Conservation (phyloP, 345 rosid genomes). For the Hirschfeldia incana region DNA sequence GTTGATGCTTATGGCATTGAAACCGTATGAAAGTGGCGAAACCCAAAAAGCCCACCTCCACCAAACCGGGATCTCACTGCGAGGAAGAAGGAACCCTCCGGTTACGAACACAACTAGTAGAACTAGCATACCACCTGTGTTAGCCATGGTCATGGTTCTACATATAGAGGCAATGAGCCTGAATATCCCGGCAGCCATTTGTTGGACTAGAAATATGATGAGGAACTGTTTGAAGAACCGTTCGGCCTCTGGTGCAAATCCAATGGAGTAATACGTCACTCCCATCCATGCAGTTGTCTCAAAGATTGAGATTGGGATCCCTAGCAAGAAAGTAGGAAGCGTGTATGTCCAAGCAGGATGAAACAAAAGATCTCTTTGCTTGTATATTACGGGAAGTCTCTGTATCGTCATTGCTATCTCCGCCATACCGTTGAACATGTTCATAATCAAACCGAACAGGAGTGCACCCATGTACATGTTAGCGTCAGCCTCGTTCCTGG, state of each 20-base stretch:
- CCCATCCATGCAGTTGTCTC: slow-evolving; percentile 40
- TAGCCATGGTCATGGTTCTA: slow-evolving; percentile 53
- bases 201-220: slow-evolving; percentile 46
- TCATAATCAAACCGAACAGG: slow-evolving; percentile 34
- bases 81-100: slow-evolving; percentile 63
- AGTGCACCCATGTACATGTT: slow-evolving; percentile 34
- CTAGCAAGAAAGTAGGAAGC: slow-evolving; percentile 40
- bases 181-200: slow-evolving; percentile 48
- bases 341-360: slow-evolving; percentile 43
- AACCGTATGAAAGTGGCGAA: slow-evolving; percentile 60
- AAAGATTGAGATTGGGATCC: slow-evolving; percentile 39
- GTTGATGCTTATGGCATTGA: slow-evolving; percentile 53
- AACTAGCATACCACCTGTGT: slow-evolving; percentile 42
- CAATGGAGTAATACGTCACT: slow-evolving; percentile 54
- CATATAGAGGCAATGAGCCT: slow-evolving; percentile 52
- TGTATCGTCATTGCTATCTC: slow-evolving; percentile 41
- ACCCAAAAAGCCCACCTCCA: slow-evolving; percentile 71
- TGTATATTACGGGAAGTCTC: slow-evolving; percentile 43
- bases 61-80: slow-evolving; percentile 48
- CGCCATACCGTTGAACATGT: slow-evolving; percentile 42
- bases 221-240: slow-evolving; percentile 64
- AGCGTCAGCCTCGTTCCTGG: slow-evolving; percentile 35
- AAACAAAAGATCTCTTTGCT: slow-evolving; percentile 45
- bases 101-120: slow-evolving; percentile 45
- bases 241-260: slow-evolving; percentile 59